phyloP scores from a whole-genome alignment of 495 filamentous ascomycete genomes.

The Friedmanniomyces simplex region DNA sequence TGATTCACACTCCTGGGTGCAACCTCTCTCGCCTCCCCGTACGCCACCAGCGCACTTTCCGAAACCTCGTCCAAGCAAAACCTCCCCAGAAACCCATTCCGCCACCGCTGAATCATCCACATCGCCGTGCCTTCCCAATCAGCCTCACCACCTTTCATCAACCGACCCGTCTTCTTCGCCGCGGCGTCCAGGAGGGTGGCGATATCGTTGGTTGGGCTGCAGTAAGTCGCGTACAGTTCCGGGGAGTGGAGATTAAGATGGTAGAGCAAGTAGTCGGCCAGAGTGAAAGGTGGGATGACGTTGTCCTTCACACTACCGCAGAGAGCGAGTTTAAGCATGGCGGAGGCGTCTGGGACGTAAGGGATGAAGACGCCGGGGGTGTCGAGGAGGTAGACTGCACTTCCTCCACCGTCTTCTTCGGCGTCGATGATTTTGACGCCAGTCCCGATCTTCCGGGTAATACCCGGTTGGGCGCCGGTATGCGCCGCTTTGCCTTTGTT shows the following conservation, averaged over 20 bases:
- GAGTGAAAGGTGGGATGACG: constrained; percentile 57
- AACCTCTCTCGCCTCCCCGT: constrained; percentile 12
- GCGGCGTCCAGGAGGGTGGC: constrained; percentile 54
- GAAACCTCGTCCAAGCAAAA: constrained; percentile 74
- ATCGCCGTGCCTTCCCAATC: constrained; percentile 66
- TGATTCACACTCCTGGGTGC: constrained; percentile 24
- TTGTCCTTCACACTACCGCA: constrained; percentile 87
- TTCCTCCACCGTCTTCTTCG: constrained; percentile 23
- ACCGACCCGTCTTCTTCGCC: constrained; percentile 61
- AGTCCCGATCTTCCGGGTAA: constrained; percentile 75
- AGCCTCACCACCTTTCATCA: constrained; percentile 62
- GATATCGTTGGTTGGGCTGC: constrained; percentile 72
- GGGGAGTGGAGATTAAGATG: constrained; percentile 55
- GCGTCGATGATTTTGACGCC: constrained; percentile 64
- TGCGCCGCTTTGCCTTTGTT: constrained; percentile 63
- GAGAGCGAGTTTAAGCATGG: constrained; percentile 86
- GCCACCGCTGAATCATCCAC: constrained; percentile 78
- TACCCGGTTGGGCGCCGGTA: constrained; percentile 78
- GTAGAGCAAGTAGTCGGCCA: constrained; percentile 86
- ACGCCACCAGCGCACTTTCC: constrained; percentile 41
- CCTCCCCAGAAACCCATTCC: constrained; percentile 60
- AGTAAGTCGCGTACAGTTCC: constrained; percentile 52
- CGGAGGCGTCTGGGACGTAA: constrained; percentile 69
- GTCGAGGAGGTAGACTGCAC: constrained; percentile 56
- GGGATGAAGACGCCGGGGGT: constrained; percentile 87